These are phyloP conservation scores for Aspergillus ellipticus DNA, from an alignment of 495 filamentous ascomycete genomes.

Conservation along the genomic window DNA sequence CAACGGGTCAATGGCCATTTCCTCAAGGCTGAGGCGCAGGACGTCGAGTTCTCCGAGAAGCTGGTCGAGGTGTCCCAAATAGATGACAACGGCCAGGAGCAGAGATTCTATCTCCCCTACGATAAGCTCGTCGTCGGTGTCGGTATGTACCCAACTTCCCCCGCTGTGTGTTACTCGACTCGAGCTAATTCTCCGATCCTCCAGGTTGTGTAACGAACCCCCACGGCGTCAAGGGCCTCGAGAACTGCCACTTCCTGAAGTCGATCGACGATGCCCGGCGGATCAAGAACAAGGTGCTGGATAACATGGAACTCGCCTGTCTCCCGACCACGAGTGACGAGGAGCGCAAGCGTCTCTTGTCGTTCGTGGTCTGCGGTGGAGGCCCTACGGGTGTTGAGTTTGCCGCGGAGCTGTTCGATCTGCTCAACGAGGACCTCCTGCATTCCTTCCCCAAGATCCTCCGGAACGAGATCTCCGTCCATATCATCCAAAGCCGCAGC, in stretches of 20 bases:
- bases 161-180: background rate
- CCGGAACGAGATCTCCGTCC: conserved; percentile 94
- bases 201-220: conserved; percentile 84
- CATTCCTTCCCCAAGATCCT: conserved; percentile 81
- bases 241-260: conserved; percentile 93
- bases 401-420: conserved; percentile 90
- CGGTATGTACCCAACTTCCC: conserved; percentile 43
- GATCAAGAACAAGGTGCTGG: conserved; percentile 87
- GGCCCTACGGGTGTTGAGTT: conserved; percentile 98
- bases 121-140: conserved; percentile 97
- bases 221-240: conserved; percentile 92
- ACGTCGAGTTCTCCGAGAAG: conserved; percentile 87
- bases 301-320: conserved; percentile 90
- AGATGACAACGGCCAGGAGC: conserved; percentile 63
- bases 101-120: conserved; percentile 91
- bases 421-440: conserved; percentile 92
- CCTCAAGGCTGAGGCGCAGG: conserved; percentile 76
- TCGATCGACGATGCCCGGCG: conserved; percentile 83
- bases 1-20: conserved; percentile 79
- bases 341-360: conserved; percentile 80
- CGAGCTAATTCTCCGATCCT: conserved; percentile 12
- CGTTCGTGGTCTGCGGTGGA: conserved; percentile 92
- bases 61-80: conserved; percentile 80
- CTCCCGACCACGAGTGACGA: conserved; percentile 88
- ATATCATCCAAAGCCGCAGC: conserved; percentile 87